phyloP scores from a whole-genome alignment of 2,329 filamentous ascomycete species.

The Hypoxylon sp. region DNA sequence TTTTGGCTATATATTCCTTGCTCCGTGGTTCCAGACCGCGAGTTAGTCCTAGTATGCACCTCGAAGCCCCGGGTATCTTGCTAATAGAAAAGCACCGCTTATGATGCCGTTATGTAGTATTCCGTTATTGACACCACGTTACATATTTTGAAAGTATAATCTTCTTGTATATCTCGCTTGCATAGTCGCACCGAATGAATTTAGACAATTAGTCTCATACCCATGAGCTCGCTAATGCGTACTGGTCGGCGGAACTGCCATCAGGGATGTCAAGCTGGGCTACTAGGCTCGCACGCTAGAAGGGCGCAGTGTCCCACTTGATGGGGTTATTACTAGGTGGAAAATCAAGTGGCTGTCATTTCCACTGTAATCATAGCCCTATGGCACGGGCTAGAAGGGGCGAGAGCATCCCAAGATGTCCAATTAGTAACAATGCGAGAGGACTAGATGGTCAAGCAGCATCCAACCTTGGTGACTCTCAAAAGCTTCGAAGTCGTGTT shows the following conservation, averaged over 20 bases:
- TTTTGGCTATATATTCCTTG: not conserved
- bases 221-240: not conserved
- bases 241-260: not conserved
- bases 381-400: not conserved
- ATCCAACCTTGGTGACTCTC: not conserved
- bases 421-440: too few relatives aligned
- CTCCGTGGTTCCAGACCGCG: not conserved
- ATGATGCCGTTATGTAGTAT: not conserved
- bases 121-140: not conserved
- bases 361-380: not conserved
- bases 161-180: not conserved
- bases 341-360: not conserved
- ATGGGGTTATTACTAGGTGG: not conserved
- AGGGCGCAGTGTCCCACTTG: not conserved
- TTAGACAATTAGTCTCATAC: not conserved
- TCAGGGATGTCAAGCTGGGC: not conserved
- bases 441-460: not conserved
- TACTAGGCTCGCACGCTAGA: not conserved
- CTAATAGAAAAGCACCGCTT: not conserved
- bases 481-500: too few relatives aligned
- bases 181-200: not conserved
- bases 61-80: slow-evolving; percentile 13
- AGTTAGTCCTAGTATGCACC: not conserved
- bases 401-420: not conserved
- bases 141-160: not conserved